These are phyloP conservation scores for Isabelozyma heimii DNA, from an alignment of 805 yeast genomes.

Conservation along the genomic window DNA sequence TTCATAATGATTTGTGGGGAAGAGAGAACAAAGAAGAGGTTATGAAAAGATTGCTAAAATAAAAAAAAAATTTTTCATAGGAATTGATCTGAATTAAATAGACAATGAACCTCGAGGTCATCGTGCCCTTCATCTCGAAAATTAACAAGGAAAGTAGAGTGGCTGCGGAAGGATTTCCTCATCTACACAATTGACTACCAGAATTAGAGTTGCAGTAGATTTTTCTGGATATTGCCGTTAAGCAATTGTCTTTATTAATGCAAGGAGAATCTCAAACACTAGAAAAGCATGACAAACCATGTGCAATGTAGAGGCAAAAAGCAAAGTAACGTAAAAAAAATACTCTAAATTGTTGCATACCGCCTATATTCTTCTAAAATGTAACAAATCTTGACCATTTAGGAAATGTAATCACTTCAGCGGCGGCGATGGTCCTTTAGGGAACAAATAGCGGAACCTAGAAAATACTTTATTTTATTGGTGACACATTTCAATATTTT, in stretches of 20 bases:
- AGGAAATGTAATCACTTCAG: not conserved
- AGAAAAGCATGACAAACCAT: not conserved
- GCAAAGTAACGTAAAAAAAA: too few relatives aligned
- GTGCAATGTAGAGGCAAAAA: not conserved
- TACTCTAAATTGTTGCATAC: too few relatives aligned
- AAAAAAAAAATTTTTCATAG: not conserved
- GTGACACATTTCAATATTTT: not conserved
- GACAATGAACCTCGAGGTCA: not conserved
- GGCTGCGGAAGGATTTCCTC: not conserved
- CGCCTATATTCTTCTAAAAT: not conserved
- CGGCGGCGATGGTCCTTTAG: too few relatives aligned
- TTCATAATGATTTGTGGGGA: not conserved
- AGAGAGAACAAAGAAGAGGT: not conserved
- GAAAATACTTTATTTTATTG: too few relatives aligned
- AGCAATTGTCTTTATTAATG: not conserved
- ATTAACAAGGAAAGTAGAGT: too few relatives aligned
- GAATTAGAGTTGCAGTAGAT: not conserved
- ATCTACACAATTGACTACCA: not conserved
- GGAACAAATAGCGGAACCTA: too few relatives aligned
- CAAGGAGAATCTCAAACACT: not conserved
- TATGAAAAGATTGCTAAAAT: too few relatives aligned
- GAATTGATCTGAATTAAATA: not conserved
- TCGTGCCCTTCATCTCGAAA: not conserved
- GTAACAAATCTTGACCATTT: not conserved
- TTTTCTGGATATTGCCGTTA: not conserved